Evolutionary conservation across 768 basidiomycete species (phyloP), one percentile per base, ranked within the genome.

Genomic region (Psilocybe tampanensis): DNA sequence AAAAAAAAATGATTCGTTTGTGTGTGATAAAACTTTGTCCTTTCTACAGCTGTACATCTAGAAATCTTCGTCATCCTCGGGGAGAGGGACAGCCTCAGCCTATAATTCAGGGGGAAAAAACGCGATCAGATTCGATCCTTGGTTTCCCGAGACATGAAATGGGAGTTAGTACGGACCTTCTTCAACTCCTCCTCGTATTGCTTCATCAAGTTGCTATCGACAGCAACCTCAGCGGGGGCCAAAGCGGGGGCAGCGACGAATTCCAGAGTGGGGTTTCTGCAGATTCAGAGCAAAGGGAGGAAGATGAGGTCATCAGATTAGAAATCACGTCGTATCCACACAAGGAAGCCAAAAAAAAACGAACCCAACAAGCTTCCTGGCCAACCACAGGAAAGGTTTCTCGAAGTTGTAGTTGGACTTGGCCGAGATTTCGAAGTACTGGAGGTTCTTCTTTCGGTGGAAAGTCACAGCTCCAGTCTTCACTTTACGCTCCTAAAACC

Each of bases 341-440:
- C 43, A 17, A 6, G n/a, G n/a, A 19, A 36, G n/a, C n/a, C n/a
- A 36, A 26, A 29, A 55, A 12, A 23, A 52, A 19, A 80, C 92
- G 60, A 67, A 94, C 94, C 95, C 96, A 62, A 96, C 95, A 61
- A 99, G 83, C 80, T 98, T 99, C 80, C 94, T 86, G 57, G 94
- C 95, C 72, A 98, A 83, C 97, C 97, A 98, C 62, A 99, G 84
- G 93, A 99, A 98, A 48, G 97, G 97, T 75, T 98, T 98, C 78
- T 99, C 97, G 70, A 98, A 98, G 83, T 99, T 99, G 76, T 98
- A 99, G 83, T 99, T 99, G 44, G 95, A 98, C 78, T 99, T 99
- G 52, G 97, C 97, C 0, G 97, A 98, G 65, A 99, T 98, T 70
- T 99, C 97, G 72, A 95, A 99, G 81, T 99, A 99, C 72, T 98